Base-by-base conservation (phyloP, 306 rosid species). In the Cicer arietinum region DNA sequence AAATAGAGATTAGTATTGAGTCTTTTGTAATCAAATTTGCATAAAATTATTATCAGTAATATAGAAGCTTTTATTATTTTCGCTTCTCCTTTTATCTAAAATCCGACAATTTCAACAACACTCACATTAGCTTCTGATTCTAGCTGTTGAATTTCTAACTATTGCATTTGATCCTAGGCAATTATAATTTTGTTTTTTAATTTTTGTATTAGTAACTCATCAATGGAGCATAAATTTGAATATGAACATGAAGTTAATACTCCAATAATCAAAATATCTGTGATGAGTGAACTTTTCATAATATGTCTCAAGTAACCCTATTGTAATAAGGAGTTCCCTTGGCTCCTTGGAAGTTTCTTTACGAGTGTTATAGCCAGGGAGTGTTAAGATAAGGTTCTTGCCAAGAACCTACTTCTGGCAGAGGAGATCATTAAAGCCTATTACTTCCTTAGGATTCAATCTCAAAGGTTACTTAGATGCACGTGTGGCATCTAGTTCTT, bases 231-330 rank as follows among this genome's bases (percentile, higher is more conserved):
- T 74, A 54, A 56, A 44, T 44, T 59, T 73, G 63, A 75, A 67
- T 68, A 13, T 62, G 70, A 80, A 77, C 70, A 61, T 73, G 7
- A 43, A 56, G 71, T 52, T 77, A 25, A 50, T 35, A 53, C 52
- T 71, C 14, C 74, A 80, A 53, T 54, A 40, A 51, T 61, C 46
- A 4, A 22, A 75, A 80, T n/a, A 69, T 69, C 65, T n/a, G 9
- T 35, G 37, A 35, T 73, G 18, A 48, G 14, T 50, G 68, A 20
- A 57, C 56, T 25, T 51, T 77, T 67, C 41, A 51, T 64, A 65
- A n/a, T 71, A 37, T 44, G n/a, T 79, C 17, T 9, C 40, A 51
- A 42, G 62, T 67, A n/a, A 67, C 80, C 72, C 51, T 56, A 11
- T 13, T 52, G 25, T 43, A 48, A 39, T 79, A 67, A 47, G 51